Evolutionary conservation across 208 protist genomes (phyloP), one percentile per base, ranked within the genome.

Genomic region (Leishmania guyanensis): DNA sequence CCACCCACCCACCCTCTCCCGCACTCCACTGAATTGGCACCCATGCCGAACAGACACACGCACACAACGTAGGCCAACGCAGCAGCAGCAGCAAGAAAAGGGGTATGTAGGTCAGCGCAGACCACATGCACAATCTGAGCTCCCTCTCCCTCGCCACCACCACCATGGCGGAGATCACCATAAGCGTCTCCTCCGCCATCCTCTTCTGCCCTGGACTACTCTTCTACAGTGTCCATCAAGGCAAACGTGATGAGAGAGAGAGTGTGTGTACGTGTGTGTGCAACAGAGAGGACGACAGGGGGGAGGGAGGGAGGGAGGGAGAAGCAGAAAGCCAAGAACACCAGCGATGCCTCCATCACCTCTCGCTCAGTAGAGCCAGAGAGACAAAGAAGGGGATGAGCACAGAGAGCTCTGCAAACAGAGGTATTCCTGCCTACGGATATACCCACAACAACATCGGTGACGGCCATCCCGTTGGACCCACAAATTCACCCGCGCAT

Each of bases 21-120:
- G 0, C 26, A 33, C 58, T 64, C 20, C 20, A 26, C 58, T 33
- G 2, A 20, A 64, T 26, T n/a, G 26, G 29, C 26, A 3, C 4
- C 62, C 51, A 80, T 8, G 36, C 56, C 74, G 1, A 33, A 50
- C 74, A 77, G 17, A 65, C 36, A 68, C 74, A 68, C 56, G 14
- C 73, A 77, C 73, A 51, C 29, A 66, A 36, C 60, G 29, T 29
- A 68, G 58, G 58, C 58, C 20, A 64, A 64, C n/a, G n/a, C 5
- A n/a, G 29, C 62, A 68, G 36, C 6, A 36, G 29, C 5, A 64
- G 5, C 26, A 39, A 64, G 5, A 8, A 39, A 68, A 22, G 12
- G 0, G 12, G 29, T 68, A 29, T 68, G 62, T 39, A n/a, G 9
- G 12, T 39, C 62, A 33, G 62, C 4, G 29, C 62, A 26, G 62